phyloP scores from a whole-genome alignment of 257 asterid genomes.

The Voacanga thouarsii region DNA sequence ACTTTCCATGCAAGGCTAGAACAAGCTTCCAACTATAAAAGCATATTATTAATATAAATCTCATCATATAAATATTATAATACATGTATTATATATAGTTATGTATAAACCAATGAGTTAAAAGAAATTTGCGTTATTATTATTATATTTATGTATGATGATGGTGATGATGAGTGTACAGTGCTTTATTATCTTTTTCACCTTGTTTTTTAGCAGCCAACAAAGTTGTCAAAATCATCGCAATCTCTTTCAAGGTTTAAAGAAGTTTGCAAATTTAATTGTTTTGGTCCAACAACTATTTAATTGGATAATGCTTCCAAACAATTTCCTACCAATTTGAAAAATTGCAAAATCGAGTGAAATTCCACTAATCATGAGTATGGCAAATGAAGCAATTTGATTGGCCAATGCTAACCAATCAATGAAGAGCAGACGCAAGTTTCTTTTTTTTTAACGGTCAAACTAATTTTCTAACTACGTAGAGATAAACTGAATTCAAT shows the following conservation, averaged over 20 bases:
- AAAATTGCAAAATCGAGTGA: background rate
- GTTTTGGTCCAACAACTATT: conserved; percentile 16
- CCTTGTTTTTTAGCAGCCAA: background rate
- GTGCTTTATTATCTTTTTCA: background rate
- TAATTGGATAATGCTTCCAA: background rate
- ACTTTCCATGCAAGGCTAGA: conserved; percentile 24
- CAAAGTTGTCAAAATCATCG: conserved; percentile 7
- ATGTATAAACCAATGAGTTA: too few species aligned
- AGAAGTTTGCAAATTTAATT: background rate
- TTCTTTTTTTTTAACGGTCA: background rate
- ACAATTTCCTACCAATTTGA: background rate
- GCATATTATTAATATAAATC: background rate
- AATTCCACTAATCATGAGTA: conserved; percentile 6
- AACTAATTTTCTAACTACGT: too few species aligned
- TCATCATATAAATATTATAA: background rate
- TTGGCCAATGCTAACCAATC: conserved; percentile 19
- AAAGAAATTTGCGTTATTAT: background rate
- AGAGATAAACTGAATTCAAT: too few species aligned
- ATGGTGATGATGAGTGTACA: conserved; percentile 11
- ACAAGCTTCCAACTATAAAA: conserved; percentile 12
- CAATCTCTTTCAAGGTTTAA: background rate
- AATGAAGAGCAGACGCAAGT: background rate
- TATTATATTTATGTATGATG: background rate
- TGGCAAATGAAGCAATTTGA: conserved; percentile 6
- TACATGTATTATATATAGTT: too few species aligned